phyloP scores from a whole-genome alignment of 495 filamentous ascomycete species.

The Penicillium tannophilum region DNA sequence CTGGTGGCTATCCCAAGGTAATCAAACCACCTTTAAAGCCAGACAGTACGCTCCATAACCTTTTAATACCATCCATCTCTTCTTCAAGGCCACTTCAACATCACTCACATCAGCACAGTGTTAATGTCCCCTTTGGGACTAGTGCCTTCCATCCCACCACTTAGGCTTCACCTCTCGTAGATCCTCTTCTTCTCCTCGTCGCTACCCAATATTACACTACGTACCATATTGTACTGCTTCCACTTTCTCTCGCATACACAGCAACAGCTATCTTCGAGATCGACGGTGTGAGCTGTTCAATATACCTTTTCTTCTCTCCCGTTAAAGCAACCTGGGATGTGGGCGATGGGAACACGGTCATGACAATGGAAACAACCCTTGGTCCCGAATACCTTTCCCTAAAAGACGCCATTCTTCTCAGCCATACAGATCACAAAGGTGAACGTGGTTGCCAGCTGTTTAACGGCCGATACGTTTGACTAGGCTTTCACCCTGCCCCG shows the following conservation, averaged over 20 bases:
- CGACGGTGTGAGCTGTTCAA: constrained; percentile 49
- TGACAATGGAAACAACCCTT: constrained; percentile 34
- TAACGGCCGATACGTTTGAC: constrained; percentile 47
- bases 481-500: constrained; percentile 44
- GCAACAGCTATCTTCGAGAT: constrained; percentile 55
- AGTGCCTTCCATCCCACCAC: too few species aligned
- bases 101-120: constrained; percentile 54
- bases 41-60: background rate
- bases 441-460: constrained; percentile 42
- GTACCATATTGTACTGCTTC: too few species aligned
- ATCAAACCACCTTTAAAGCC: background rate
- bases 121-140: too few species aligned
- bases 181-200: too few species aligned
- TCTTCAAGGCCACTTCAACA: background rate
- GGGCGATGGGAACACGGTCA: constrained; percentile 30
- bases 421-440: constrained; percentile 59
- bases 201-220: too few species aligned
- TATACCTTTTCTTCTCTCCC: constrained; percentile 56
- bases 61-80: background rate
- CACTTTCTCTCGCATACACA: too few species aligned
- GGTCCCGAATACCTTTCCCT: constrained; percentile 41
- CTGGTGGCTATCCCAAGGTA: too few species aligned
- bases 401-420: constrained; percentile 56
- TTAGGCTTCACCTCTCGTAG: too few species aligned
- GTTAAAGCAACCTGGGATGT: constrained; percentile 37